Base-by-base conservation (phyloP, 352 stramenopile genomes). In the Nothophytophthora sp. region DNA sequence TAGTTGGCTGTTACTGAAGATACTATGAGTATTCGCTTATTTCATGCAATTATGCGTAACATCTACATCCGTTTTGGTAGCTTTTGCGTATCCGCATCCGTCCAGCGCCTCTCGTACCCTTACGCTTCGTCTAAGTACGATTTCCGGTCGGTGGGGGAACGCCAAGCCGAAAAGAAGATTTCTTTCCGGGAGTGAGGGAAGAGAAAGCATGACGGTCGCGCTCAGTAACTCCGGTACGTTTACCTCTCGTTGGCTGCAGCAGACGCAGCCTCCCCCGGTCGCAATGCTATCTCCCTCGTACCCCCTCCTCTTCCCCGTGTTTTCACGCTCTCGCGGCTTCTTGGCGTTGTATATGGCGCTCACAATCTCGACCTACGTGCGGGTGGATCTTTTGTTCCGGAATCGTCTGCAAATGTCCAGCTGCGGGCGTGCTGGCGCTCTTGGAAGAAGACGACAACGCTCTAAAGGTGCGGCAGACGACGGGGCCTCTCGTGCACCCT, bases 361-460 rank as follows among this genome's bases (percentile, higher is more conserved):
- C 44, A 25, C 20, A 55, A 69, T 35, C 50, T 45, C 68, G 63
- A 73, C 52, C 67, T 69, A 52, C 20, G 40, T 39, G 42, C 39
- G 38, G 46, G 32, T 72, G 50, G 56, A 72, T 72, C 57, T 71
- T 67, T 74, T 57, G 11, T 39, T 45, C 29, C 16, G 12, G 41
- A n/a, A 57, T 19, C 62, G 18, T 44, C 13, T 53, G 18, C 56
- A 35, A 46, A 15, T 66, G 25, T 28, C 37, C 47, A 97, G 90
- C 87, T 50, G 84, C 80, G 45, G 88, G 86, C 45, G 76, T 98
- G 32, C 66, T 98, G 48, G 88, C 86, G 55, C 80, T 97, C 44
- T 64, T 98, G 27, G 86, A 97, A 63, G 90, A 98, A 77, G 81
- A 97, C 22, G 88, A 97, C 76, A 80, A 96, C 51, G 65, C 72